Evolutionary conservation across 805 yeast genomes (phyloP).

Genomic region (Vanderwaltozyma polyspora): DNA sequence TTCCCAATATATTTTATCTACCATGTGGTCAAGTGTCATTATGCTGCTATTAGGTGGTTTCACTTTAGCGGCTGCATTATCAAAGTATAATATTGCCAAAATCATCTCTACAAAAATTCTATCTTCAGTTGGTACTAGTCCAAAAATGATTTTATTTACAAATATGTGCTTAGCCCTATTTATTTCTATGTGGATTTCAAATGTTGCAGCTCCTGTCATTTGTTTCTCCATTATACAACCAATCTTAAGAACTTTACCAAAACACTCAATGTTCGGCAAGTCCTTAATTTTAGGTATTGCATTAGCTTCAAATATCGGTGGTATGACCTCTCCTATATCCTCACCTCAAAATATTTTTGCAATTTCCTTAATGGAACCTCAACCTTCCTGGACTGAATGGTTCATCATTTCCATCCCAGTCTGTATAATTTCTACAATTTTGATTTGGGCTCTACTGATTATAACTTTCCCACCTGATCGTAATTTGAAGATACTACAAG

Average conservation of each 20-base stretch:
- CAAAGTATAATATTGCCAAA: constrained; percentile 84
- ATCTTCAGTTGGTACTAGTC: constrained; percentile 77
- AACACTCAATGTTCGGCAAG: constrained; percentile 65
- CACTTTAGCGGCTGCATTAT: constrained; percentile 86
- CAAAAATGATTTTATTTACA: constrained; percentile 61
- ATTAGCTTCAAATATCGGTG: constrained; percentile 84
- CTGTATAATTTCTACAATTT: constrained; percentile 45
- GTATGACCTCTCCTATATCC: constrained; percentile 95
- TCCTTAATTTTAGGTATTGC: constrained; percentile 88
- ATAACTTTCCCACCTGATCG: constrained; percentile 46
- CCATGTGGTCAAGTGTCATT: constrained; percentile 95
- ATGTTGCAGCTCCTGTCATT: constrained; percentile 94
- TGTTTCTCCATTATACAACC: constrained; percentile 90
- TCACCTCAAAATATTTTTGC: constrained; percentile 95
- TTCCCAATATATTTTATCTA: constrained; percentile 56
- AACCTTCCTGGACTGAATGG: constrained; percentile 88
- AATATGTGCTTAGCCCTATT: constrained; percentile 81
- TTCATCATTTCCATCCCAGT: constrained; percentile 81
- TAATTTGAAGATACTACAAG: constrained; percentile 34
- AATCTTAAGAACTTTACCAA: constrained; percentile 69
- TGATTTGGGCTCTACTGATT: constrained; percentile 64
- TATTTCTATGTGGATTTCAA: constrained; percentile 90
- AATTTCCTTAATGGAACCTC: constrained; percentile 75
- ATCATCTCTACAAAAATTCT: constrained; percentile 72
- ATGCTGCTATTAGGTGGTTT: constrained; percentile 88